phyloP scores from a whole-genome alignment of 2,329 filamentous ascomycete genomes.

The Venturia nashicola region DNA sequence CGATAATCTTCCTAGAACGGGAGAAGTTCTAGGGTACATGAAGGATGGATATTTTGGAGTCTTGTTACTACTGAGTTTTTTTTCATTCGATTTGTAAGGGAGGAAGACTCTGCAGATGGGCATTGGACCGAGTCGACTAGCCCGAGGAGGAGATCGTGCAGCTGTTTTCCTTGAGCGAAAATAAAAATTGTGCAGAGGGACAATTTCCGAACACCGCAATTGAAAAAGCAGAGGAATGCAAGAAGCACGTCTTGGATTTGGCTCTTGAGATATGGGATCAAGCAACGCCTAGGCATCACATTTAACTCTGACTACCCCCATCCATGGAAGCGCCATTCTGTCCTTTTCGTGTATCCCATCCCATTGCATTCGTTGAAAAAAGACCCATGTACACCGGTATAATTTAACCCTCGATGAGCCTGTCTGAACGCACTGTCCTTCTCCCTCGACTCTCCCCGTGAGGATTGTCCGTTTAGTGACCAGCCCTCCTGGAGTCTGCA shows the following conservation, averaged over 20 bases:
- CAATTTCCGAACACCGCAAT: background rate
- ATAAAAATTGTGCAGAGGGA: background rate
- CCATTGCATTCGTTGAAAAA: background rate
- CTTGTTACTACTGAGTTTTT: too few relatives aligned
- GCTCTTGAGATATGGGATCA: background rate
- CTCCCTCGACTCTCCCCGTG: background rate
- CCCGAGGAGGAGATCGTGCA: too few relatives aligned
- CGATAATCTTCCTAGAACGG: too few relatives aligned
- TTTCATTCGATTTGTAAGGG: too few relatives aligned
- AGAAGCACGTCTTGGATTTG: background rate
- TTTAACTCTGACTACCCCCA: background rate
- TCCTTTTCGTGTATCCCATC: background rate
- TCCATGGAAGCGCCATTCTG: background rate
- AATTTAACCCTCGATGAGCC: background rate
- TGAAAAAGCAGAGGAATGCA: background rate
- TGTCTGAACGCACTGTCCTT: background rate
- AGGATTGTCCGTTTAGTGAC: conserved; percentile 44
- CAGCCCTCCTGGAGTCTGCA: conserved; percentile 77
- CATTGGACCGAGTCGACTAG: background rate
- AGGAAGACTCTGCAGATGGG: too few relatives aligned
- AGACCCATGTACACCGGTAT: background rate
- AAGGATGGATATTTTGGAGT: too few relatives aligned
- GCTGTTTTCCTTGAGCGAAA: background rate
- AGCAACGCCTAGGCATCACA: background rate
- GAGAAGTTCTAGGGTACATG: too few relatives aligned